These are phyloP conservation scores for Barbarea vulgaris DNA, from an alignment of 345 rosid genomes.

Conservation along the genomic window DNA sequence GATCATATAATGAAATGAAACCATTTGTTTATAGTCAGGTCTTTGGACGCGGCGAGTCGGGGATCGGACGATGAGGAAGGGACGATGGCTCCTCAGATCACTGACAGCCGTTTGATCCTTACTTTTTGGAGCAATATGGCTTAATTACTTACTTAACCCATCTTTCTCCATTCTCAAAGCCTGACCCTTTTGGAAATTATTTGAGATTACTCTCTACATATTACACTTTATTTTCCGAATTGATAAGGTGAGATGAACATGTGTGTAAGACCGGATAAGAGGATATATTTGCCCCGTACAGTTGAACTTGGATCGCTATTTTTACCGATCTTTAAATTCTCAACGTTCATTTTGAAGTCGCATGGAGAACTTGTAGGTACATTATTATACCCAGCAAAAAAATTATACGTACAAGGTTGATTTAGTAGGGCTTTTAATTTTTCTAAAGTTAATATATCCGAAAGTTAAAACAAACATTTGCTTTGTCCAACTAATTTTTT, in stretches of 20 bases:
- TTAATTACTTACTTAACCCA: constrained; percentile 29
- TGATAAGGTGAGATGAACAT: constrained; percentile 12
- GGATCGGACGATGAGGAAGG: constrained; percentile 41
- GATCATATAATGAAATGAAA: constrained; percentile 1
- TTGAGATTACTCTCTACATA: neutral
- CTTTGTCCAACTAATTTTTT: no score
- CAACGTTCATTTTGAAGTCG: constrained; percentile 6
- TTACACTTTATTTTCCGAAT: neutral
- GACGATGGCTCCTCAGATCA: constrained; percentile 35
- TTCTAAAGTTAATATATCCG: no score
- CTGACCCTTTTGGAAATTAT: constrained; percentile 29
- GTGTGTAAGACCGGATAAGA: constrained; percentile 26
- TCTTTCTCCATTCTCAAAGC: constrained; percentile 7
- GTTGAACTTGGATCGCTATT: constrained; percentile 20
- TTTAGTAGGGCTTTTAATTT: no score
- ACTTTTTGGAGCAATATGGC: constrained; percentile 36
- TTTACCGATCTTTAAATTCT: neutral
- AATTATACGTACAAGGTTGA: neutral
- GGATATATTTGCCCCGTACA: constrained; percentile 26
- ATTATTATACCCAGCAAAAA: neutral
- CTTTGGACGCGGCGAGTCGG: constrained; percentile 39
- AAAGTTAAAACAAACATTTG: no score
- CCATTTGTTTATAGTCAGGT: neutral
- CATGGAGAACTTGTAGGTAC: neutral
- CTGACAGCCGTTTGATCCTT: constrained; percentile 40